Evolutionary conservation across 1,139 yeast genomes (phyloP).

Genomic region (Zygosaccharomyces pseudobailii): DNA sequence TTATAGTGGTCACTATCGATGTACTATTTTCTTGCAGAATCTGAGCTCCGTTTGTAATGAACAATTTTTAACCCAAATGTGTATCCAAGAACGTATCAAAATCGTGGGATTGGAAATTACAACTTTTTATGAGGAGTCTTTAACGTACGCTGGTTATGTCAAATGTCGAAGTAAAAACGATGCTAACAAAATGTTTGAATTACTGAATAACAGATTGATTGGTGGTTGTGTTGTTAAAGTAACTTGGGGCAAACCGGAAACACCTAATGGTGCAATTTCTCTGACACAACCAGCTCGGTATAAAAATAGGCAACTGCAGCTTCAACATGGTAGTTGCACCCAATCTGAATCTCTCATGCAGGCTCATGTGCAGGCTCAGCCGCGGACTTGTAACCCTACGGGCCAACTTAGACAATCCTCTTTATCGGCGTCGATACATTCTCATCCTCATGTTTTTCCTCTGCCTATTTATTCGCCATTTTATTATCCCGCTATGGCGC

Average conservation of each 20-base stretch:
- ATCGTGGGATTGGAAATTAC: constrained; percentile 16
- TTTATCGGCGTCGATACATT: background rate
- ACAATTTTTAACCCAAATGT: constrained; percentile 23
- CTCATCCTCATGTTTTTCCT: background rate
- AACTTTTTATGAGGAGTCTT: constrained; percentile 15
- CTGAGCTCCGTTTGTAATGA: constrained; percentile 29
- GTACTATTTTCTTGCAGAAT: constrained; percentile 22
- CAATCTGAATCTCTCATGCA: background rate
- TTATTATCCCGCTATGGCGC: background rate
- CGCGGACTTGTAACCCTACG: background rate
- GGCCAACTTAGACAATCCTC: background rate
- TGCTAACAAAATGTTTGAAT: constrained; percentile 20
- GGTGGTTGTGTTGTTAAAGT: constrained; percentile 29
- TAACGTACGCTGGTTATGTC: constrained; percentile 26
- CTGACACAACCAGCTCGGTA: background rate
- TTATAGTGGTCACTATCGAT: constrained; percentile 10
- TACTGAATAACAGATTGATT: constrained; percentile 24
- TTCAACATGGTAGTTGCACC: no score
- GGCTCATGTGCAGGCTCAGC: background rate
- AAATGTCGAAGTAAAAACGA: constrained; percentile 22
- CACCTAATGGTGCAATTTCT: background rate
- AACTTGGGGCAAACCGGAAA: constrained; percentile 18
- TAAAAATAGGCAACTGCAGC: background rate
- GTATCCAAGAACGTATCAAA: constrained; percentile 24
- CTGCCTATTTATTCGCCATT: constrained; percentile 1